Evolutionary conservation across 306 rosid genomes (phyloP), one percentile per base, ranked within the genome.

Genomic region (Bauhinia variegata): DNA sequence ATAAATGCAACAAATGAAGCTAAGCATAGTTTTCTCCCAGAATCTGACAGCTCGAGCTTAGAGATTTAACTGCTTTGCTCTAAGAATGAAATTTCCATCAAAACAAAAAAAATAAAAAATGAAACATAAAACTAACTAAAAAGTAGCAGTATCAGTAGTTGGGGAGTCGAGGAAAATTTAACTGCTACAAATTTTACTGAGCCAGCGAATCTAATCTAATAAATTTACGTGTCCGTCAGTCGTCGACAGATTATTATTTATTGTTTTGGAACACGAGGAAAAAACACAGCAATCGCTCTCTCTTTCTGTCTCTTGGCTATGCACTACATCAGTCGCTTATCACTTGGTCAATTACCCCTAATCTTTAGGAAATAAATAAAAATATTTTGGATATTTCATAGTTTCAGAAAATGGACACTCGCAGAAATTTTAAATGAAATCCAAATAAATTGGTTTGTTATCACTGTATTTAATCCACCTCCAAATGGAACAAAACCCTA

Each of bases 401-500:
- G 48, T 58, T 23, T 9, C 5, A 41, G 4, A 54, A 53, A 69
- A 54, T 36, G 2, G 18, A 13, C 64, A 54, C 59, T 54, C 38
- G 14, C 47, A 11, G 14, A 16, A 36, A 55, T 17, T 34, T 0
- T 38, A 43, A 54, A 34, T 18, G 36, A 31, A 16, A 44, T 0
- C 36, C 51, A 52, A 47, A 19, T 54, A 31, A 41, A 58, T 46
- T 17, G 14, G 55, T 32, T 65, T 44, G 50, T 23, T 16, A 50
- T 43, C 80, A 14, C 65, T 79, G 86, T 83, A 79, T 85, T 80
- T 90, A 90, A 87, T 85, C 93, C 54, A 73, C 75, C 30, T 77
- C 63, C 19, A 39, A 65, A 62, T 82, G 82, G 78, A 83, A 82
- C 87, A 87, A 90, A 90, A 86, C 96, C 95, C 89, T 85, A 87